Percentiles rank a stretch among this genome's conserved stretches.
Conservation (phyloP, 2,329 filamentous ascomycete species). For the Cordyceps cicadae region DNA sequence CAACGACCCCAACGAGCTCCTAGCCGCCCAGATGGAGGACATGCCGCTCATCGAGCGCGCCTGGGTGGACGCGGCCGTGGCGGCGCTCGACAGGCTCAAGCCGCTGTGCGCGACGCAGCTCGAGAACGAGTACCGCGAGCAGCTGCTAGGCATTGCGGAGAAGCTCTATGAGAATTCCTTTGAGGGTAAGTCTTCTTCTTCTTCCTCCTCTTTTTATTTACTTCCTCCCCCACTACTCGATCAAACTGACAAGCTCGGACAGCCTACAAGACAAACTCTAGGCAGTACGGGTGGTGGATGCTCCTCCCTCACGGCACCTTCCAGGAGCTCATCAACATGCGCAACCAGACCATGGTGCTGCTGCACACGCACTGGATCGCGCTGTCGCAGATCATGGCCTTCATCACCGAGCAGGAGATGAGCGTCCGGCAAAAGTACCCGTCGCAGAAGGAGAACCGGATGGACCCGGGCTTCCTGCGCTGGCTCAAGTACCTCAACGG, state of each 20-base stretch:
- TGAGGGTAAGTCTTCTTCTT: conserved; percentile 33
- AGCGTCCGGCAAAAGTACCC: conserved; percentile 23
- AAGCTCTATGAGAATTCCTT: conserved; percentile 46
- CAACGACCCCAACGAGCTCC: conserved; percentile 30
- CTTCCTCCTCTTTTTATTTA: neutral
- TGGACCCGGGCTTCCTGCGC: conserved; percentile 37
- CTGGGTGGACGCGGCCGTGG: conserved; percentile 39
- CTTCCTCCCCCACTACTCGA: no score
- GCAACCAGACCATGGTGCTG: conserved; percentile 37
- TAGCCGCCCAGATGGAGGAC: conserved; percentile 37
- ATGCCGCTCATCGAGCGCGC: conserved; percentile 37
- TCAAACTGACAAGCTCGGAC: neutral
- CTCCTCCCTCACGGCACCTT: conserved; percentile 45
- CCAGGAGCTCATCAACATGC: conserved; percentile 39
- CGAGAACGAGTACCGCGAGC: conserved; percentile 37
- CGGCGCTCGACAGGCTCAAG: conserved; percentile 32
- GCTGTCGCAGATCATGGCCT: conserved; percentile 45
- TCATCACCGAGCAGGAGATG: conserved; percentile 36
- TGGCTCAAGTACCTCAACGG: conserved; percentile 46
- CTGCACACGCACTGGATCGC: conserved; percentile 48
- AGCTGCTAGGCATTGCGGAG: conserved; percentile 38
- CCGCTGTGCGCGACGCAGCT: conserved; percentile 35
- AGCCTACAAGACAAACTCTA: conserved; percentile 43
- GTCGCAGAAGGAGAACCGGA: conserved; percentile 15
- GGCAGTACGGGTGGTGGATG: conserved; percentile 51